Conservation (phyloP, 108 stramenopile genomes). For the Asterionellopsis glacialis region DNA sequence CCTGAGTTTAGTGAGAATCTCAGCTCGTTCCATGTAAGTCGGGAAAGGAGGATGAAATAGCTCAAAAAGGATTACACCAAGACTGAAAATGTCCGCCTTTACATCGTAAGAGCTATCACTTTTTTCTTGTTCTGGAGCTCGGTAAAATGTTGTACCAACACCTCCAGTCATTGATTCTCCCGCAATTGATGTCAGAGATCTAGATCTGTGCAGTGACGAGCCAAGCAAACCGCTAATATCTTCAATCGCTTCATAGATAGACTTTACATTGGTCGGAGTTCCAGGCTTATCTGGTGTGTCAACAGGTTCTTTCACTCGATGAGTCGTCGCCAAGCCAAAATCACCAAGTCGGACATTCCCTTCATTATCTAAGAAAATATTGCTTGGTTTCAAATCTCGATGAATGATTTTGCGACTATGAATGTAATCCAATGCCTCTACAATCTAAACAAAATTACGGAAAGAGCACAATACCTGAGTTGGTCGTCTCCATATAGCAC, state of each 20-base stretch:
- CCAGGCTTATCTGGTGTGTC: constrained; percentile 12
- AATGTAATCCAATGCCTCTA: constrained; percentile 76
- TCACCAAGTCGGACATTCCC: constrained; percentile 65
- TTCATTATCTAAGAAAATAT: constrained; percentile 61
- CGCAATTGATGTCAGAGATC: not conserved
- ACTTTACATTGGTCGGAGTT: constrained; percentile 27
- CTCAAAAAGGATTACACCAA: constrained; percentile 75
- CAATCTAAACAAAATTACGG: constrained; percentile 17
- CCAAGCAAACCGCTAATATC: constrained; percentile 43
- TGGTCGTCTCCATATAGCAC: no score
- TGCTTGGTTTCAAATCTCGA: constrained; percentile 49
- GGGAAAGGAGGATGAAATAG: constrained; percentile 66
- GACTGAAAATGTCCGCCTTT: constrained; percentile 79
- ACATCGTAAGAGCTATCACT: constrained; percentile 47
- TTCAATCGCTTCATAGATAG: constrained; percentile 51
- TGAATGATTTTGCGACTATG: constrained; percentile 64
- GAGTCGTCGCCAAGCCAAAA: constrained; percentile 65
- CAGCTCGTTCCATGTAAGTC: constrained; percentile 64
- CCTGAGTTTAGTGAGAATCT: constrained; percentile 37
- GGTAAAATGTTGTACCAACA: constrained; percentile 69
- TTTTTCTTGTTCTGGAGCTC: constrained; percentile 67
- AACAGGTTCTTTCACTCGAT: constrained; percentile 16
- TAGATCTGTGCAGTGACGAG: not conserved
- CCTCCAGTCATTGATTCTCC: constrained; percentile 72
- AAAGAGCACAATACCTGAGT: no score